phyloP scores from a whole-genome alignment of 2,329 filamentous ascomycete genomes.

The Botryosphaeria dothidea region DNA sequence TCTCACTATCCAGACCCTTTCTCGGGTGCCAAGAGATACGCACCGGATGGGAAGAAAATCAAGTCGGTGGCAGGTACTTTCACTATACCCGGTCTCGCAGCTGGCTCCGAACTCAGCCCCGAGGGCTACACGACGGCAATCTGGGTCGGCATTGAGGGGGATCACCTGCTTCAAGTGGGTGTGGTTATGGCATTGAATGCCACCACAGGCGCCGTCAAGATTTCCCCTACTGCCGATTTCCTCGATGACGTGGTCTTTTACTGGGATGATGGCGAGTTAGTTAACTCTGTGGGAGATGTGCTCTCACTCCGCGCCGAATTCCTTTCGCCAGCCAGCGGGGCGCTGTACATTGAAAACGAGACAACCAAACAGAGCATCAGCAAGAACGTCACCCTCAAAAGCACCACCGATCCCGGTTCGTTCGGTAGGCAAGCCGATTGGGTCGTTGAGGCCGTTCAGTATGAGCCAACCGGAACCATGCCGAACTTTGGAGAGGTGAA shows the following conservation, averaged over 20 bases:
- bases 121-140: constrained; percentile 42
- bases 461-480: no score
- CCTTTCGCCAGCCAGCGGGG: constrained; percentile 45
- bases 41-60: not conserved
- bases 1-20: no score
- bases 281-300: constrained; percentile 39
- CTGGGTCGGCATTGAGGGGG: constrained; percentile 65
- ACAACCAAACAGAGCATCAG: constrained; percentile 54
- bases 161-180: constrained; percentile 60
- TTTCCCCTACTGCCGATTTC: not conserved
- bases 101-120: not conserved
- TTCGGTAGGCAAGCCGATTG: constrained; percentile 19
- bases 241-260: not conserved
- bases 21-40: not conserved
- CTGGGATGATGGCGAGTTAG: constrained; percentile 32
- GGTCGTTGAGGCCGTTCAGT: constrained; percentile 21
- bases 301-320: constrained; percentile 43
- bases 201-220: not conserved
- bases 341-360: constrained; percentile 52
- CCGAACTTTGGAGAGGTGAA: constrained; percentile 14
- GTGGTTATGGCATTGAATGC: constrained; percentile 44
- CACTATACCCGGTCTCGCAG: not conserved
- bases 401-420: not conserved
- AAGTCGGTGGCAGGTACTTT: not conserved
- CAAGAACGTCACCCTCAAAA: constrained; percentile 39